phyloP scores from a whole-genome alignment of 352 stramenopile species.

The Phytophthora hibernalis region DNA sequence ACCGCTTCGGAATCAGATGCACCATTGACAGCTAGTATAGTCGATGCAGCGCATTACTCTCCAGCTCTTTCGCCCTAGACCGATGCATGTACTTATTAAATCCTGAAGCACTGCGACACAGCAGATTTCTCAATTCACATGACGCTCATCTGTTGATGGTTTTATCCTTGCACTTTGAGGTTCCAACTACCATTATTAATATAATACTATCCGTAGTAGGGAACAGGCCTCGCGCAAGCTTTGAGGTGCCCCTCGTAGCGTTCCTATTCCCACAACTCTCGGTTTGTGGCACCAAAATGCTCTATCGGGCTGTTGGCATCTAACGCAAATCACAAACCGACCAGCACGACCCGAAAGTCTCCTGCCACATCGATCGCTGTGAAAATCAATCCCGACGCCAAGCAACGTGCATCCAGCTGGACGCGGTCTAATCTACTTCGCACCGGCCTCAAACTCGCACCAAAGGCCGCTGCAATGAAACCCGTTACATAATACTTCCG shows the following conservation, averaged over 20 bases:
- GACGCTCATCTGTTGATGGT: background rate
- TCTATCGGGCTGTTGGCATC: slow-evolving; percentile 4
- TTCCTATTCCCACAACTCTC: slow-evolving; percentile 1
- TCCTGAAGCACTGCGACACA: slow-evolving; percentile 27
- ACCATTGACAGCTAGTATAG: slow-evolving; percentile 28
- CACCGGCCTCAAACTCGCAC: background rate
- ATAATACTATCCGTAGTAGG: too few relatives aligned
- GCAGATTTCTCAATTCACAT: slow-evolving; percentile 12
- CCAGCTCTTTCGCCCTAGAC: slow-evolving; percentile 26
- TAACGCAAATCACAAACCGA: background rate
- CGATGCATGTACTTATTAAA: slow-evolving; percentile 44
- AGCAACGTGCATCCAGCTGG: background rate
- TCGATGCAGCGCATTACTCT: slow-evolving; percentile 23
- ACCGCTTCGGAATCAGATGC: slow-evolving; percentile 16
- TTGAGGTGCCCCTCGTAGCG: background rate
- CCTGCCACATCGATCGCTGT: background rate
- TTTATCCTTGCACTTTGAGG: too few relatives aligned
- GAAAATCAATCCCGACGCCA: slow-evolving; percentile 3
- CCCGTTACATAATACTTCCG: too few relatives aligned
- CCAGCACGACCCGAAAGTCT: background rate
- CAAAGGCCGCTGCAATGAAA: background rate
- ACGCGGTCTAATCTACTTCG: too few relatives aligned
- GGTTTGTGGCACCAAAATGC: background rate
- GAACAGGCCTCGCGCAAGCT: background rate
- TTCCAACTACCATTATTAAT: too few relatives aligned